phyloP scores from a whole-genome alignment of 169 alveolate species.

The Eimeria sp. region DNA sequence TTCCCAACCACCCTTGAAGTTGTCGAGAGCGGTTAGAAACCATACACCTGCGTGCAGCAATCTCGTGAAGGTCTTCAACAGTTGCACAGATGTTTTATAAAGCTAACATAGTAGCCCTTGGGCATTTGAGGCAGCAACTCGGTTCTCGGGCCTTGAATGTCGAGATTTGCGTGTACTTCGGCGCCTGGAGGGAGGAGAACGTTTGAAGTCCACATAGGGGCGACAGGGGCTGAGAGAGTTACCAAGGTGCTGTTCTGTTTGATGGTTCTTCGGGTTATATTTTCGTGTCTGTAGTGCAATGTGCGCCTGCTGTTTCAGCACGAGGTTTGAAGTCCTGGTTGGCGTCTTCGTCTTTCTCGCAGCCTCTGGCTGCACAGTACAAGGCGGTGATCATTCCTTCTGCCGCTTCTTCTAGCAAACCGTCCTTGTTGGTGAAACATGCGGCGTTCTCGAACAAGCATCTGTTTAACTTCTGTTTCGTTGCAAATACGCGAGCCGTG shows the following conservation, averaged over 20 bases:
- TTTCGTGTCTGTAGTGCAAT: background rate
- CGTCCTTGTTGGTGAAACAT: conserved; percentile 53
- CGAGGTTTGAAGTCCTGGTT: conserved; percentile 47
- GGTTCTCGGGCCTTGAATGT: background rate
- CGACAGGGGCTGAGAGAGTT: background rate
- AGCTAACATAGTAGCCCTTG: background rate
- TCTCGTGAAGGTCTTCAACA: background rate
- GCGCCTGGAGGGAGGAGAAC: too few relatives aligned
- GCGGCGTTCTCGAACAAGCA: conserved; percentile 57
- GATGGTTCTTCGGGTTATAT: background rate
- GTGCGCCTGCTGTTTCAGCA: conserved; percentile 8
- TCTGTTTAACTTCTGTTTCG: conserved; percentile 39
- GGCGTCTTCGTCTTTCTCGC: conserved; percentile 46
- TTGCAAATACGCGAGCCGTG: conserved; percentile 23
- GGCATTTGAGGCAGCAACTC: background rate
- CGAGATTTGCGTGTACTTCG: background rate
- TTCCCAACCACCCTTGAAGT: conserved; percentile 62
- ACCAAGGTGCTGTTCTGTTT: background rate
- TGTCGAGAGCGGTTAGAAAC: conserved; percentile 42
- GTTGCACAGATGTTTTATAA: background rate
- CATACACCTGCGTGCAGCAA: background rate
- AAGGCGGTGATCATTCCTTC: conserved; percentile 74
- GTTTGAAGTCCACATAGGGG: too few relatives aligned
- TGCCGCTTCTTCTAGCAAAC: conserved; percentile 41
- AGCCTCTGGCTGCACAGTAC: conserved; percentile 63